Evolutionary conservation across 2,329 filamentous ascomycete genomes (phyloP).

Genomic region (Cordyceps farinosa): DNA sequence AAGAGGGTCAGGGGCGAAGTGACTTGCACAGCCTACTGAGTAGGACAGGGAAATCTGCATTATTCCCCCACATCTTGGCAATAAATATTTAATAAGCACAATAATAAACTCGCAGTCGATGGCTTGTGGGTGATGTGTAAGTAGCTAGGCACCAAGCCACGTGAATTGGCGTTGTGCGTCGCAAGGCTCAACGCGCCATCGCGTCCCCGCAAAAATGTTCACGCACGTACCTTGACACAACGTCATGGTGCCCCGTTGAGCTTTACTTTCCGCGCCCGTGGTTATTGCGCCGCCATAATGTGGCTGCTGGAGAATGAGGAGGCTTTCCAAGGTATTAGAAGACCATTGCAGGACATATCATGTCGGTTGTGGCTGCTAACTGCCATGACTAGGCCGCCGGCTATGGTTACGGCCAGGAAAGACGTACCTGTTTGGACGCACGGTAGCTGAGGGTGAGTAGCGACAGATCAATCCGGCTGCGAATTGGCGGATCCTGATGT

Average conservation of each 20-base stretch:
- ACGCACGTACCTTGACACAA: conserved; percentile 10
- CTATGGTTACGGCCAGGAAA: conserved; percentile 85
- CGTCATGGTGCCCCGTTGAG: conserved; percentile 9
- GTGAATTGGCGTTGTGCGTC: conserved; percentile 24
- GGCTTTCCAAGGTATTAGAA: conserved; percentile 44
- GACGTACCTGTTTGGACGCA: conserved; percentile 80
- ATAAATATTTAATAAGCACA: neutral
- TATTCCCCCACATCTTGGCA: no score
- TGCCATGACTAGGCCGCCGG: conserved; percentile 39
- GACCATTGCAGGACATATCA: neutral
- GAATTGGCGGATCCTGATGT: neutral
- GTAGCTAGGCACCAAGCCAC: conserved; percentile 18
- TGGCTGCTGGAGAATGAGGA: conserved; percentile 62
- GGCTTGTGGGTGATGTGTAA: neutral
- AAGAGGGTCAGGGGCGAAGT: neutral
- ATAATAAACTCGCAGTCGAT: neutral
- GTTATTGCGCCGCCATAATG: conserved; percentile 41
- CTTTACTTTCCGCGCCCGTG: neutral
- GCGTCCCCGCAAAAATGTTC: conserved; percentile 17
- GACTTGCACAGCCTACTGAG: neutral
- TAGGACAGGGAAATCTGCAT: no score
- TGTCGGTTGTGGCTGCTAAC: neutral
- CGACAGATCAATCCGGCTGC: no score
- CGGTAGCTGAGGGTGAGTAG: conserved; percentile 58
- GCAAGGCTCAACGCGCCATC: conserved; percentile 16